phyloP scores from a whole-genome alignment of 2,329 filamentous ascomycete genomes.

The Pseudogymnoascus sp. region DNA sequence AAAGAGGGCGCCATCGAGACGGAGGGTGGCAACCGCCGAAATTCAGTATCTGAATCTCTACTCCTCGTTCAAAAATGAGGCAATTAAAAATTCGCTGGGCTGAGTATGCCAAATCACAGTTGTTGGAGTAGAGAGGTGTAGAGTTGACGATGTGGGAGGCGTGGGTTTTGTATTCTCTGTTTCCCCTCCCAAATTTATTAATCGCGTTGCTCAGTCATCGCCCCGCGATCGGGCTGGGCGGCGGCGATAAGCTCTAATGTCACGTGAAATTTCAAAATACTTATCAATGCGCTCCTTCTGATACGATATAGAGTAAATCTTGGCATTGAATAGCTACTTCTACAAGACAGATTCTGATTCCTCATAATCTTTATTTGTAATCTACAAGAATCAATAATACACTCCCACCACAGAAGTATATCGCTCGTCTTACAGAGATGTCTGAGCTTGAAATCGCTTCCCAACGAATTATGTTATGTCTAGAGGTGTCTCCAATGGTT shows the following conservation, averaged over 20 bases:
- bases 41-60: neutral
- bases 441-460: neutral
- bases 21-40: slow-evolving; percentile 6
- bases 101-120: neutral
- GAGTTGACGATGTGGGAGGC: neutral
- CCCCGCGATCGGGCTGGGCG: neutral
- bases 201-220: slow-evolving; percentile 5
- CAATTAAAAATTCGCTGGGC: neutral
- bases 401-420: neutral
- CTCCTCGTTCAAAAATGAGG: neutral
- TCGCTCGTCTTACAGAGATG: neutral
- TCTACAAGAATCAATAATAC: neutral
- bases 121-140: neutral
- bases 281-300: neutral
- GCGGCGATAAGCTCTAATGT: neutral
- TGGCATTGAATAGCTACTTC: neutral
- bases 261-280: neutral
- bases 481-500: neutral
- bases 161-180: neutral
- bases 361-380: neutral
- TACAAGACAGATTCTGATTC: neutral
- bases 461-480: neutral
- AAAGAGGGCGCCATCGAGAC: slow-evolving; percentile 22
- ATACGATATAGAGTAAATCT: neutral
- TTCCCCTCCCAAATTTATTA: slow-evolving; percentile 6